phyloP scores from a whole-genome alignment of 1,284 basidiomycete genomes.

The Sporisorium graminicola region DNA sequence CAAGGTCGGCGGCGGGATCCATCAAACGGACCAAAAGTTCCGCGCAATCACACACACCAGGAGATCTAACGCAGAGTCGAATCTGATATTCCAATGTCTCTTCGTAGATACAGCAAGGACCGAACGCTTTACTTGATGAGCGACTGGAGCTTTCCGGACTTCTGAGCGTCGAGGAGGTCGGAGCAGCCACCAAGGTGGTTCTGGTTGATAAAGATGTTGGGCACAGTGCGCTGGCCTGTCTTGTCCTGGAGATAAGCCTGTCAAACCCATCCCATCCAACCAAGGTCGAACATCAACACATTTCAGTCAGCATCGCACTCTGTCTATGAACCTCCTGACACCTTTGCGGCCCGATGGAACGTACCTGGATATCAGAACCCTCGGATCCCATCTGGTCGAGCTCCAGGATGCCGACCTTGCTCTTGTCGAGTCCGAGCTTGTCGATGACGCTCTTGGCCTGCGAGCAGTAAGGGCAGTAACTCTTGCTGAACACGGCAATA shows the following conservation, averaged over 20 bases:
- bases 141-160: slow-evolving; percentile 68
- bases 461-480: slow-evolving; percentile 66
- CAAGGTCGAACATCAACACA: too few species aligned
- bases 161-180: slow-evolving; percentile 60
- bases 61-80: background rate
- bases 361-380: slow-evolving; percentile 62
- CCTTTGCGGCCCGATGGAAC: too few species aligned
- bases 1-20: too few species aligned
- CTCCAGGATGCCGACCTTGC: slow-evolving; percentile 68
- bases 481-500: slow-evolving; percentile 71
- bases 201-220: slow-evolving; percentile 71
- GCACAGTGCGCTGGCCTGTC: slow-evolving; percentile 71
- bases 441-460: slow-evolving; percentile 69
- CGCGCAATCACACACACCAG: too few species aligned
- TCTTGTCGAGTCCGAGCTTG: slow-evolving; percentile 61
- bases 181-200: slow-evolving; percentile 70
- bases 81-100: background rate
- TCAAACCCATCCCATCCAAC: background rate
- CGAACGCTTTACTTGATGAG: slow-evolving; percentile 43
- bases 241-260: slow-evolving; percentile 70
- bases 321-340: too few species aligned
- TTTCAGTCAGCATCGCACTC: too few species aligned
- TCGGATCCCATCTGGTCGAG: slow-evolving; percentile 69
- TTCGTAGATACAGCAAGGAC: background rate
- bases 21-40: background rate